Evolutionary conservation across 441 rosid species (phyloP), one percentile per base, ranked within the genome.

Genomic region (Heliophila coronopifolia): DNA sequence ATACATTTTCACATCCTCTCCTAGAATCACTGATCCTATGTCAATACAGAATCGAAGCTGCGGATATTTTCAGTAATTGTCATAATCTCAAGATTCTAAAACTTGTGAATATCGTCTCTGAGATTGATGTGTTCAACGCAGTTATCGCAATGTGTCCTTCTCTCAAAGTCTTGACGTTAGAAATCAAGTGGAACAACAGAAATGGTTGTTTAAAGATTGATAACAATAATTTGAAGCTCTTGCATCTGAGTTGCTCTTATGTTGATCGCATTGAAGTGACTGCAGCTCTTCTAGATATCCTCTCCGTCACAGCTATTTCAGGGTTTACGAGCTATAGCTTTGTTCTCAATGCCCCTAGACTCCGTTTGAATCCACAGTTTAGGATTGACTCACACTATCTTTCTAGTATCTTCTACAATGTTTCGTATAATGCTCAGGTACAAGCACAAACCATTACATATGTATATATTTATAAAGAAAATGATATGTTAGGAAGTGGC

Each of bases 361-460:
- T n/a, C n/a, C n/a, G n/a, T n/a, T n/a, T n/a, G n/a, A n/a, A n/a
- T n/a, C n/a, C n/a, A n/a, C n/a, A n/a, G n/a, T n/a, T n/a, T n/a
- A n/a, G n/a, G n/a, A n/a, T n/a, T n/a, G n/a, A n/a, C n/a, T n/a
- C n/a, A n/a, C n/a, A n/a, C n/a, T n/a, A n/a, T n/a, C n/a, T n/a
- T n/a, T n/a, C n/a, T n/a, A n/a, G n/a, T n/a, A n/a, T n/a, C n/a
- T n/a, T n/a, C n/a, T n/a, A n/a, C n/a, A 55, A 43, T n/a, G 16
- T 55, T 9, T 33, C 51, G 23, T 16, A 18, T 6, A 3, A 16
- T 26, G 43, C 24, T 55, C 36, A 17, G 61, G 61, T 56, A 56
- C 10, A 32, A 16, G 0, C 7, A 34, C 27, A 55, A 8, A 0
- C 5, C 33, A 32, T 12, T 15, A 3, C 11, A 38, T 12, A 6